phyloP scores from a whole-genome alignment of 352 stramenopile species.

The Phytophthora sp. region DNA sequence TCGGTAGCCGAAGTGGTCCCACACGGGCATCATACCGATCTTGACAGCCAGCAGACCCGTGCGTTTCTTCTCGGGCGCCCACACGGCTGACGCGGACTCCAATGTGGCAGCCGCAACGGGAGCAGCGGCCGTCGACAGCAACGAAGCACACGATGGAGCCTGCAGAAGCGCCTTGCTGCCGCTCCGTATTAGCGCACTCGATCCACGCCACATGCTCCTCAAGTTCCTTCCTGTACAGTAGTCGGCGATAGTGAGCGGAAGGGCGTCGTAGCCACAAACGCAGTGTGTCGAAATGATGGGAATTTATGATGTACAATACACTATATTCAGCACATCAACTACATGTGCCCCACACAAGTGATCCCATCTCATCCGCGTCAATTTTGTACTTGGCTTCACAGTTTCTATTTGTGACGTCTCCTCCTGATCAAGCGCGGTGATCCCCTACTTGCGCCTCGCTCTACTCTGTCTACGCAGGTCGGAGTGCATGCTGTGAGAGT shows the following conservation, averaged over 20 bases:
- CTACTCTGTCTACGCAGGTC: slow-evolving; percentile 23
- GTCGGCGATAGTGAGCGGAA: slow-evolving; percentile 1
- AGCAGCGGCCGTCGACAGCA: slow-evolving; percentile 32
- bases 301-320: background rate
- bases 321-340: background rate
- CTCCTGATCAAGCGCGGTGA: slow-evolving; percentile 7
- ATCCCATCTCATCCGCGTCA: slow-evolving; percentile 13
- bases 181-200: slow-evolving; percentile 34
- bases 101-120: slow-evolving; percentile 6
- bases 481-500: slow-evolving; percentile 16
- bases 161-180: slow-evolving; percentile 20
- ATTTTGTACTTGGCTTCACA: slow-evolving; percentile 32
- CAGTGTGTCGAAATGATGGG: slow-evolving; percentile 2
- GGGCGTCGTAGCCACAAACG: slow-evolving; percentile 26
- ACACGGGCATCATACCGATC: slow-evolving; percentile 99
- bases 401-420: slow-evolving; percentile 11
- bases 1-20: slow-evolving; percentile 97
- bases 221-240: background rate
- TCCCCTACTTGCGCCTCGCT: slow-evolving; percentile 6
- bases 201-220: slow-evolving; percentile 47
- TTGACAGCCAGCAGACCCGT: slow-evolving; percentile 95
- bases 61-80: slow-evolving; percentile 85
- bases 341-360: slow-evolving; percentile 10
- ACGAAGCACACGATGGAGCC: slow-evolving; percentile 12
- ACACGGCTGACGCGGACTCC: slow-evolving; percentile 39